Conservation (phyloP, 1,284 basidiomycete genomes). For the Leccinum solheimii region DNA sequence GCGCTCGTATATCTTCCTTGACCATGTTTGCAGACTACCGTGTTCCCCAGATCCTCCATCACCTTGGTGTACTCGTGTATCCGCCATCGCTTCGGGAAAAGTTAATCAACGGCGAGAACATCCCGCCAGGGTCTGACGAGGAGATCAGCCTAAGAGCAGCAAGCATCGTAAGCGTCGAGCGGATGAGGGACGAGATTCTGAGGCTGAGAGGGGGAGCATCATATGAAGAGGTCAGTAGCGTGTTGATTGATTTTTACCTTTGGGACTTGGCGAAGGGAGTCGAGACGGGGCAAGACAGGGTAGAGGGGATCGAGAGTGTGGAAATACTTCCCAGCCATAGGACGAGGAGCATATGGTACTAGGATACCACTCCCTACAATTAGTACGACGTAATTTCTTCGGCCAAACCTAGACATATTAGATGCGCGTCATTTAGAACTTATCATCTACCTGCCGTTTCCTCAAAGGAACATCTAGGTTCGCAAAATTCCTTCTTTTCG, state of each 20-base stretch:
- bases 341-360: constrained; percentile 85
- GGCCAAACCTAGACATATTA: constrained; percentile 1
- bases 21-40: constrained; percentile 91
- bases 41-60: constrained; percentile 82
- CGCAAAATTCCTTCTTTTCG: constrained; percentile 30
- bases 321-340: constrained; percentile 70
- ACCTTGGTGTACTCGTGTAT: constrained; percentile 71
- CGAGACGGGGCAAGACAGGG: constrained; percentile 56
- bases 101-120: constrained; percentile 43
- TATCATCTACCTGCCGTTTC: constrained; percentile 6
- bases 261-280: constrained; percentile 83
- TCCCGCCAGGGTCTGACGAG: constrained; percentile 59
- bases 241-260: constrained; percentile 81
- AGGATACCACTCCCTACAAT: constrained; percentile 23
- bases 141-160: constrained; percentile 73
- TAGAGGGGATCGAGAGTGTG: constrained; percentile 57
- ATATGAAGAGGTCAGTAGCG: constrained; percentile 59
- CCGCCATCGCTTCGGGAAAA: constrained; percentile 52
- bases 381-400: constrained; percentile 9
- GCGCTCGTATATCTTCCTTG: constrained; percentile 60
- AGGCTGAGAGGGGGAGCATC: constrained; percentile 16
- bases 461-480: constrained; percentile 13
- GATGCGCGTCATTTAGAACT: constrained; percentile 6
- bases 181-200: constrained; percentile 49
- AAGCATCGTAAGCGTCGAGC: constrained; percentile 77